Evolutionary conservation across 1,139 yeast species (phyloP), one percentile per base, ranked within the genome.

Genomic region (Yamadazyma mexicana): DNA sequence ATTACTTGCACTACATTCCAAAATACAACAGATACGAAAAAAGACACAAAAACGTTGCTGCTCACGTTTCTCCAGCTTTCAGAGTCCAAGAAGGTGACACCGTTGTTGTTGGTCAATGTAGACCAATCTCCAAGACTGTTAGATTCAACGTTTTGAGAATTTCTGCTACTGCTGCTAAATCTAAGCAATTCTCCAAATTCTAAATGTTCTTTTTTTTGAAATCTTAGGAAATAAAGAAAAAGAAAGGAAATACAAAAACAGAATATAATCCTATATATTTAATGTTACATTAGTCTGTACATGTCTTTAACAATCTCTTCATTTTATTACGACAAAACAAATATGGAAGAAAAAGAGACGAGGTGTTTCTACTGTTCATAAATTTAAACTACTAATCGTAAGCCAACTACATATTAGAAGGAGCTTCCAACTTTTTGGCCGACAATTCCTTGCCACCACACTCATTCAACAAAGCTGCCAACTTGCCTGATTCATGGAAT

Each of bases 11-110:
- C 82, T 94, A 88, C 80, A 86, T 92, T 75, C 96, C 98, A 76
- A 92, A 94, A 87, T 92, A 92, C 83, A 92, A 91, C 95, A 91
- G 99, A 87, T 92, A 89, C 86, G 99, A 92, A 83, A 92, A 92
- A 88, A 91, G 99, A 83, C 99, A 92, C 88, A 94, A 92, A 94
- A 94, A 92, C 84, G 83, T 94, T 57, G 95, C 99, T 73, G 98
- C 97, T 65, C 99, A 92, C 82, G 88, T 94, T 66, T 91, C 98
- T 56, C 99, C 99, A 77, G 98, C 98, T 77, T 92, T 92, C 98
- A 95, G 99, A 82, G 97, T 91, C 65, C 79, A 79, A 73, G 98
- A 91, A 74, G 99, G 99, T 82, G 99, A 94, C 70, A 81, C 86
- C 61, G 98, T 94, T 67, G 91, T 96, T 64, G 98, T 92, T 74